Base-by-base conservation (phyloP, 257 asterid species). In the Paraleonurus japonicus region DNA sequence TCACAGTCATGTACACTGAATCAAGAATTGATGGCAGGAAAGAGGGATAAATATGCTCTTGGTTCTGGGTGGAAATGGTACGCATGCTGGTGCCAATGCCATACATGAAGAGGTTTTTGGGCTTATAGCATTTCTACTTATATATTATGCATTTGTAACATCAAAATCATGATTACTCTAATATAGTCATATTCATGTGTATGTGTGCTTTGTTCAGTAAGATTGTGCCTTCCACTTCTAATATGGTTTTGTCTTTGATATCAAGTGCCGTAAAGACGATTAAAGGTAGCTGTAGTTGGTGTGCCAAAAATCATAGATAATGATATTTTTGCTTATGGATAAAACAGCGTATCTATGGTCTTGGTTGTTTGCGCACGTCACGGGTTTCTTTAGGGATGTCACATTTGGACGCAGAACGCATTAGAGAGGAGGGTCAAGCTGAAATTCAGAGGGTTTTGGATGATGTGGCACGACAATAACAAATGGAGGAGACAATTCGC, bases 41-140 rank as follows among this genome's bases (percentile, higher is more conserved):
- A 83, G 95, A 81, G 99, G 97, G 71, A 91, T 94, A 70, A 91
- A 89, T 77, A 89, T 94, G 99, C 96, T 94, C 62, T 94, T 94
- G 22, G 96, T 94, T 67, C 92, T 94, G 61, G 99, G 99, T 68
- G 99, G 99, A 81, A 91, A 94, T 54, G 99, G 99, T 73, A 94
- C 99, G 3, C 99, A 94, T 81, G 99, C 99, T 74, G 99, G 99
- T 66, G 97, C 99, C 77, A 84, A 94, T 76, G 99, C 97, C 65
- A 94, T 94, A 69, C 99, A 94, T 61, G 86, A 91, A 70, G 99
- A 94, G 99, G 99, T 94, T 63, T 69, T 61, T 61, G n/a, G 65
- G 37, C 76, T 64, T 60, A 28, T 35, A 48, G 20, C 69, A 17
- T 66, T 45, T 51, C 26, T 48, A 65, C 61, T 57, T 64, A 1